Conservation (phyloP, 441 rosid species). For the Breynia disticha region DNA sequence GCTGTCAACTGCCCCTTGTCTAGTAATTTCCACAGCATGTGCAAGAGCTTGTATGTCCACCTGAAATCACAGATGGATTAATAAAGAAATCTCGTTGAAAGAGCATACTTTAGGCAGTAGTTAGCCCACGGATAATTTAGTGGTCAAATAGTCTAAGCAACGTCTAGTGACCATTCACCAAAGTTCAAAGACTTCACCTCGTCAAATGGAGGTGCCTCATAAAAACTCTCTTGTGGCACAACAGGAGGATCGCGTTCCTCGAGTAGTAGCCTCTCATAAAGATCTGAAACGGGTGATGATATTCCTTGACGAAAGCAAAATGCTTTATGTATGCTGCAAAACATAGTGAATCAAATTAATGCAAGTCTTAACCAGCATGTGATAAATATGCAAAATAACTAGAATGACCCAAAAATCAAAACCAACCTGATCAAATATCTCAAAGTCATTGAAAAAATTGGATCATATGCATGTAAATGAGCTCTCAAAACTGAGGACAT, state of each 20-base stretch:
- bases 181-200: constrained; percentile 42
- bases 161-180: neutral
- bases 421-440: constrained; percentile 76
- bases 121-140: too few species aligned
- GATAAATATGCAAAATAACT: too few species aligned
- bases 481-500: constrained; percentile 83
- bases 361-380: constrained; percentile 6
- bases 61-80: constrained; percentile 26
- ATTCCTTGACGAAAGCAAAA: constrained; percentile 75
- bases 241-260: constrained; percentile 81
- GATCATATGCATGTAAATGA: constrained; percentile 79
- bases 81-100: neutral
- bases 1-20: constrained; percentile 97
- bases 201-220: constrained; percentile 79
- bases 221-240: constrained; percentile 53
- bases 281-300: constrained; percentile 74
- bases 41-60: constrained; percentile 96
- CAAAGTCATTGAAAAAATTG: constrained; percentile 70
- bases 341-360: constrained; percentile 4
- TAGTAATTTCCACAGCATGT: constrained; percentile 87
- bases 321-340: constrained; percentile 71
- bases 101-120: too few species aligned
- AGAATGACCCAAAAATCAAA: constrained; percentile 1
- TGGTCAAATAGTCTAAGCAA: neutral
- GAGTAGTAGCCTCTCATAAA: constrained; percentile 71